These are phyloP conservation scores for Calonectria multiphialidica DNA, from an alignment of 2,329 filamentous ascomycete species.

Conservation along the genomic window DNA sequence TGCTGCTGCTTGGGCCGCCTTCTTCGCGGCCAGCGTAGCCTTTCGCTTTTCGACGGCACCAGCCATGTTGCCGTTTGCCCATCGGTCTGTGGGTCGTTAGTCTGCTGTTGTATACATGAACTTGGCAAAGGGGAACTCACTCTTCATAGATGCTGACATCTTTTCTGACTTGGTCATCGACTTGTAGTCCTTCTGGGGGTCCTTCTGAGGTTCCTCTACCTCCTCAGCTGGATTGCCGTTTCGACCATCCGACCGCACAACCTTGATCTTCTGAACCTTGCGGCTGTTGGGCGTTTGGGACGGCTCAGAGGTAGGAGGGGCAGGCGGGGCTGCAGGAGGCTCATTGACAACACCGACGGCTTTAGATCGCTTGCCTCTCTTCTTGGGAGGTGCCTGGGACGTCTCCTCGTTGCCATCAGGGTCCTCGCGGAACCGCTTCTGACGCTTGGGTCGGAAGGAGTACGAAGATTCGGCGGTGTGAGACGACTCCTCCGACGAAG, in stretches of 20 bases:
- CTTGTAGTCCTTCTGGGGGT: constrained; percentile 66
- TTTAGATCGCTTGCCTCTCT: constrained; percentile 49
- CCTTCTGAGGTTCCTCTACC: constrained; percentile 57
- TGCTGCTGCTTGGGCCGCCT: constrained; percentile 60
- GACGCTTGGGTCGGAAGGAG: constrained; percentile 67
- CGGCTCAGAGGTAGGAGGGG: constrained; percentile 37
- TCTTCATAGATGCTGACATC: constrained; percentile 75
- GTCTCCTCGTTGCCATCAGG: constrained; percentile 56
- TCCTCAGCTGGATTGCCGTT: constrained; percentile 45
- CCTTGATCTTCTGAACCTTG: constrained; percentile 55
- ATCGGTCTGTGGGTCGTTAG: constrained; percentile 60
- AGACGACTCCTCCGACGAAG: constrained; percentile 64
- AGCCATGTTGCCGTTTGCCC: constrained; percentile 72
- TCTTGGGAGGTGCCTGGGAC: constrained; percentile 53
- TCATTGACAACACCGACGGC: constrained; percentile 22
- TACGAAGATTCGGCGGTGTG: constrained; percentile 64
- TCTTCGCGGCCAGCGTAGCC: constrained; percentile 70
- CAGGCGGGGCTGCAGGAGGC: constrained; percentile 30
- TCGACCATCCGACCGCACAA: constrained; percentile 49
- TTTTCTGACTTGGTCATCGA: constrained; percentile 75
- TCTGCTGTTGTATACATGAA: constrained; percentile 15
- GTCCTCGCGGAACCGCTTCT: constrained; percentile 65
- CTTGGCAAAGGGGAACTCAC: constrained; percentile 52
- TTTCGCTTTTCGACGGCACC: constrained; percentile 71
- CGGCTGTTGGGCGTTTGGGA: constrained; percentile 37